phyloP scores from a whole-genome alignment of 1,139 yeast species.

The Blastobotrys persicus region DNA sequence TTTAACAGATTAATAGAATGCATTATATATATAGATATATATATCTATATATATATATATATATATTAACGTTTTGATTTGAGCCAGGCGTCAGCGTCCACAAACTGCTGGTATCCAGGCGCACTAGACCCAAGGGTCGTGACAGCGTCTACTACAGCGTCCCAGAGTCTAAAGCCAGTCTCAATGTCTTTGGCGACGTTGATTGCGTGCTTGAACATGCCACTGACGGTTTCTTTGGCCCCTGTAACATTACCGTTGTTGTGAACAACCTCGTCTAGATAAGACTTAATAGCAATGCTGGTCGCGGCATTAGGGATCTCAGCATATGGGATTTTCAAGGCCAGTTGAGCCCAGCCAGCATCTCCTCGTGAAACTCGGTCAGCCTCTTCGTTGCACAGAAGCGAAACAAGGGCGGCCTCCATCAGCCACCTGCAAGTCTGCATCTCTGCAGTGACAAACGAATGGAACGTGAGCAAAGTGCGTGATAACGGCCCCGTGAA shows the following conservation, averaged over 20 bases:
- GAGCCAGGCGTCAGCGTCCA: conserved; percentile 47
- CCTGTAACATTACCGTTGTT: conserved; percentile 21
- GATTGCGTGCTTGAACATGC: conserved; percentile 33
- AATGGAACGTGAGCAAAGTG: conserved; percentile 61
- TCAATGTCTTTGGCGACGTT: conserved; percentile 44
- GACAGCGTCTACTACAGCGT: conserved; percentile 31
- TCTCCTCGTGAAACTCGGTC: conserved; percentile 40
- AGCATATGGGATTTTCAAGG: conserved; percentile 61
- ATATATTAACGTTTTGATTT: conserved; percentile 6
- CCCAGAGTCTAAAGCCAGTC: conserved; percentile 45
- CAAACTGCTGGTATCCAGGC: conserved; percentile 42
- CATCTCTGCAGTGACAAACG: conserved; percentile 57
- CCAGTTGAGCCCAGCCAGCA: conserved; percentile 59
- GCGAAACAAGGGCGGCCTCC: conserved; percentile 53
- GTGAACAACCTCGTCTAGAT: conserved; percentile 35
- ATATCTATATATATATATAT: no score
- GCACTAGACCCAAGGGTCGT: conserved; percentile 38
- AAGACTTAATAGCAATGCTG: conserved; percentile 41
- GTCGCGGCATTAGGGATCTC: conserved; percentile 43
- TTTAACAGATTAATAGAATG: no score
- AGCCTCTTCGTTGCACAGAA: conserved; percentile 54
- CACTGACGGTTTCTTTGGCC: conserved; percentile 21
- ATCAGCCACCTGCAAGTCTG: conserved; percentile 53
- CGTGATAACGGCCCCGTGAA: conserved; percentile 72
- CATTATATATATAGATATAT: no score